Conservation (phyloP, 805 yeast genomes). For the Kazachstania bromeliacearum region DNA sequence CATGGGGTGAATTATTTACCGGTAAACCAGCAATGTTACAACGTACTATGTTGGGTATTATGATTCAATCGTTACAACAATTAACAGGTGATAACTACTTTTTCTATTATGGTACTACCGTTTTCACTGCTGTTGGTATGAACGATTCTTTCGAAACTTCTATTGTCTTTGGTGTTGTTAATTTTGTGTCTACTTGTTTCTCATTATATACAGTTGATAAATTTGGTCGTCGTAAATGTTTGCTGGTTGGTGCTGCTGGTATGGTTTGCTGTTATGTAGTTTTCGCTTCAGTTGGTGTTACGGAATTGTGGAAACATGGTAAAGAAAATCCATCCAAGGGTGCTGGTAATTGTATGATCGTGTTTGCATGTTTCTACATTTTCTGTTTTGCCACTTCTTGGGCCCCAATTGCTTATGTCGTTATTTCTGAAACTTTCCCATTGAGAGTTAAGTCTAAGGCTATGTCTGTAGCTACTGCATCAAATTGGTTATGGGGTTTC, state of each 20-base stretch:
- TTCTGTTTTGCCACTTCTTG: slow-evolving; percentile 69
- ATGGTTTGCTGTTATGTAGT: slow-evolving; percentile 38
- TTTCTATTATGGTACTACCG: slow-evolving; percentile 57
- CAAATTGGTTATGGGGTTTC: slow-evolving; percentile 64
- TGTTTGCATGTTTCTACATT: slow-evolving; percentile 59
- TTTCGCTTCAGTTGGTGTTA: slow-evolving; percentile 55
- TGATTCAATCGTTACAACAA: slow-evolving; percentile 57
- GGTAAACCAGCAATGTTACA: slow-evolving; percentile 54
- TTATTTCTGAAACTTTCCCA: slow-evolving; percentile 63
- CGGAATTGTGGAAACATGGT: slow-evolving; percentile 33
- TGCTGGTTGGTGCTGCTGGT: slow-evolving; percentile 40
- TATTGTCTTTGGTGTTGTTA: slow-evolving; percentile 49
- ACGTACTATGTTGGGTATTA: slow-evolving; percentile 42
- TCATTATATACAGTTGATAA: slow-evolving; percentile 44
- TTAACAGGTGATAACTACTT: slow-evolving; percentile 59
- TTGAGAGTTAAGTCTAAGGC: slow-evolving; percentile 57
- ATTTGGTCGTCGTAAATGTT: slow-evolving; percentile 43
- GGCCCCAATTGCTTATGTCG: slow-evolving; percentile 63
- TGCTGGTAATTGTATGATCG: slow-evolving; percentile 62
- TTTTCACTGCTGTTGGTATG: slow-evolving; percentile 53
- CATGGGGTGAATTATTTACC: slow-evolving; percentile 55
- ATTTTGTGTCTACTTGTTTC: slow-evolving; percentile 48
- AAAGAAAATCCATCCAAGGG: slow-evolving; percentile 29
- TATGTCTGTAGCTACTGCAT: slow-evolving; percentile 50
- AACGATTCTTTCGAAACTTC: slow-evolving; percentile 49